Conservation (phyloP, 139 green algal genomes). For the Tetradesmus obliquus region DNA sequence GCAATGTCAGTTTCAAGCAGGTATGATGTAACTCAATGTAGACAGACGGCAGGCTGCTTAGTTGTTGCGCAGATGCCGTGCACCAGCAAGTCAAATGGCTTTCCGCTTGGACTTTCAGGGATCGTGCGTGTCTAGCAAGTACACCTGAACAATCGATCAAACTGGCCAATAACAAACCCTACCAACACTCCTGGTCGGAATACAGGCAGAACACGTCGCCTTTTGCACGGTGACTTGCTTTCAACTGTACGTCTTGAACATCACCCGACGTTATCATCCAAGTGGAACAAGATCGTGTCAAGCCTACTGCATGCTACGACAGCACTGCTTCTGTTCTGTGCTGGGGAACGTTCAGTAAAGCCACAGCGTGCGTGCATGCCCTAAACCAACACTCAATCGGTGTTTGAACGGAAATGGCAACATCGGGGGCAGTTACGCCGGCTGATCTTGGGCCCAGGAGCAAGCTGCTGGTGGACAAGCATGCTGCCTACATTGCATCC, state of each 20-base stretch:
- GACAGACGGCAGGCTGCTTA: too few relatives aligned
- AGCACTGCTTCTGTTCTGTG: neutral
- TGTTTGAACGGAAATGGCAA: neutral
- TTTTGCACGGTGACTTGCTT: neutral
- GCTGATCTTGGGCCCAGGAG: constrained; percentile 48
- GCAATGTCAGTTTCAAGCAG: too few relatives aligned
- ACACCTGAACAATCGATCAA: neutral
- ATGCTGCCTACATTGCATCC: constrained; percentile 81
- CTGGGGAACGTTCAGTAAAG: neutral
- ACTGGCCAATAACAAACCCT: neutral
- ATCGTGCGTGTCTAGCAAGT: too few relatives aligned
- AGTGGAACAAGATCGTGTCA: too few relatives aligned
- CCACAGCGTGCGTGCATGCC: neutral
- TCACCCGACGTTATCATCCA: neutral
- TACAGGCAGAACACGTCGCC: neutral
- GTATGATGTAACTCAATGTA: too few relatives aligned
- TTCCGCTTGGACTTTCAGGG: too few relatives aligned
- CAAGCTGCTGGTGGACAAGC: constrained; percentile 78
- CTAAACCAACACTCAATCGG: neutral
- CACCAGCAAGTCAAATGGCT: too few relatives aligned
- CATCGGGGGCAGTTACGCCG: constrained; percentile 34
- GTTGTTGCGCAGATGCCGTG: too few relatives aligned
- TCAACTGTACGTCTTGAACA: neutral
- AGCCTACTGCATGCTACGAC: neutral
- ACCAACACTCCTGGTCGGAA: neutral